A percentile compares a stretch with the other conserved stretches of the same genome.
Evolutionary conservation across 2,329 filamentous ascomycete genomes (phyloP).

Genomic region (Colletotrichum higginsianum): DNA sequence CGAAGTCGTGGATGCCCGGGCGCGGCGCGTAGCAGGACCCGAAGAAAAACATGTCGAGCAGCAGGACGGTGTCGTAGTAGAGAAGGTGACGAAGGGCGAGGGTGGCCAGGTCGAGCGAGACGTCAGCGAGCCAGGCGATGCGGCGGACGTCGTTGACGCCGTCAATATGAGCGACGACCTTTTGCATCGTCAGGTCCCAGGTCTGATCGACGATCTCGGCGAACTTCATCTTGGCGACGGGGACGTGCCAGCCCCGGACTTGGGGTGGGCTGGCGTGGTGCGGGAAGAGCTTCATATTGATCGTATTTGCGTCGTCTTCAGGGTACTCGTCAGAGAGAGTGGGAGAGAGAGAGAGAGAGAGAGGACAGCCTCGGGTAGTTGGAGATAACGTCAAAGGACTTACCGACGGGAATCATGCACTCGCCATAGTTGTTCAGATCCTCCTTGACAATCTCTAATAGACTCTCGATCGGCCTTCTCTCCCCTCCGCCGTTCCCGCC

Average conservation of each 20-base stretch:
- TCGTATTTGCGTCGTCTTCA: constrained; percentile 89
- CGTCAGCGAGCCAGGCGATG: constrained; percentile 88
- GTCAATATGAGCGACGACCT: constrained; percentile 89
- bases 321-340: constrained; percentile 33
- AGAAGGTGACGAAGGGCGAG: constrained; percentile 90
- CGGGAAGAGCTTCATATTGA: constrained; percentile 97
- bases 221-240: constrained; percentile 80
- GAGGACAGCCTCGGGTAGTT: background rate
- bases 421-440: constrained; percentile 98
- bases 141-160: constrained; percentile 91
- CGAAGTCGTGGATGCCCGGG: constrained; percentile 83
- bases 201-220: constrained; percentile 75
- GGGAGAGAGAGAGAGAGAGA: constrained; percentile 2
- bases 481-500: constrained; percentile 28
- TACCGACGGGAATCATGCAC: constrained; percentile 97
- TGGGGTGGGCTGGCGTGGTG: constrained; percentile 82
- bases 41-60: constrained; percentile 97
- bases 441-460: constrained; percentile 86
- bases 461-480: constrained; percentile 81
- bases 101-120: constrained; percentile 88
- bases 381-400: constrained; percentile 48
- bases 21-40: constrained; percentile 89
- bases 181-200: constrained; percentile 83
- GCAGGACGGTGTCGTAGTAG: constrained; percentile 91
- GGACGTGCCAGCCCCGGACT: constrained; percentile 91